Conservation (phyloP, 2,329 filamentous ascomycete genomes). For the Botrytis sinoallii region DNA sequence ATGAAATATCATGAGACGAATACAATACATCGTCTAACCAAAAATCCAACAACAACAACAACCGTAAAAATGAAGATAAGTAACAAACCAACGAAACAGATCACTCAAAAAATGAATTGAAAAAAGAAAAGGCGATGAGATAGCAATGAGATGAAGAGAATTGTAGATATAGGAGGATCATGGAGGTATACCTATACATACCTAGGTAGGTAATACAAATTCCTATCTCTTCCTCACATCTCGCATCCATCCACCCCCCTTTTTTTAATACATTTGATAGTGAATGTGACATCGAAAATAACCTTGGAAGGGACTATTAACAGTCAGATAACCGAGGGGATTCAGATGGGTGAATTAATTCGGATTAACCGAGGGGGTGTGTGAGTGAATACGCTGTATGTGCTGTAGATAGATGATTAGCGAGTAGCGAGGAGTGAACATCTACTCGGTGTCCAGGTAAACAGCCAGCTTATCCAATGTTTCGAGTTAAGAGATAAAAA, state of each 20-base stretch:
- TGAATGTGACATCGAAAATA: background rate
- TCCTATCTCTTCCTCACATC: background rate
- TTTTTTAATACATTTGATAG: background rate
- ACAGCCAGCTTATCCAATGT: background rate
- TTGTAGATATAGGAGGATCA: rapidly evolving
- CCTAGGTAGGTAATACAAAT: background rate
- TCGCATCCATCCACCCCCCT: background rate
- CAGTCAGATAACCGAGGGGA: background rate
- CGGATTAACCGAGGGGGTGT: background rate
- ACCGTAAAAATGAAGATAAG: background rate
- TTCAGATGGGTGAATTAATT: background rate
- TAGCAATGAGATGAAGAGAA: background rate
- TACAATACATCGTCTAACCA: background rate
- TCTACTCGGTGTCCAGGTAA: rapidly evolving
- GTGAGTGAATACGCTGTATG: background rate
- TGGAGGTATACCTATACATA: no score
- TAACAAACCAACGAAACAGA: rapidly evolving
- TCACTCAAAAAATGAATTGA: background rate
- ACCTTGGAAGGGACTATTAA: no score
- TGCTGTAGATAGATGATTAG: background rate
- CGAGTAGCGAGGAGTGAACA: background rate
- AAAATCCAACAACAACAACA: background rate
- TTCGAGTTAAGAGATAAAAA: background rate
- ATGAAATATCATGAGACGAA: background rate
- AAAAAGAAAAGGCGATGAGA: background rate